Conservation (phyloP, 441 rosid genomes). For the Adansonia gregorii region DNA sequence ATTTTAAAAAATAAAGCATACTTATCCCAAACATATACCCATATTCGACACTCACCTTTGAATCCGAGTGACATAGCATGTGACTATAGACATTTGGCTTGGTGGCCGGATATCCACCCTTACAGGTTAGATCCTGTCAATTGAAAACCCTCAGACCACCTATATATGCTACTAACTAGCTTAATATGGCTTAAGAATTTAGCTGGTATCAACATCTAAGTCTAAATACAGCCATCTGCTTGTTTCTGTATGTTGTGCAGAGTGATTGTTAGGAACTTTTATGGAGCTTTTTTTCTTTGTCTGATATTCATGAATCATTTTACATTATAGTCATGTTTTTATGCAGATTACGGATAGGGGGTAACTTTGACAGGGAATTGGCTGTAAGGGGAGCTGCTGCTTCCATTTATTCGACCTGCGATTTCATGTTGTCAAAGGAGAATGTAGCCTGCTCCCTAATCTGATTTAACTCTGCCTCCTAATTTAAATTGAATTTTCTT, state of each 20-base stretch:
- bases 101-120: background rate
- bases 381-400: conserved; percentile 96
- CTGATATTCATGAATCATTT: conserved; percentile 3
- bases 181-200: background rate
- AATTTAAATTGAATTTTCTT: conserved; percentile 31
- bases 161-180: background rate
- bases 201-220: background rate
- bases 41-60: too few relatives aligned
- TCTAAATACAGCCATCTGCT: background rate
- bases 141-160: background rate
- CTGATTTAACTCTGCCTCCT: conserved; percentile 16
- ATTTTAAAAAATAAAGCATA: too few relatives aligned
- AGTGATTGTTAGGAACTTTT: background rate
- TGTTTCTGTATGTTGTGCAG: background rate
- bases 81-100: background rate
- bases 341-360: conserved; percentile 55
- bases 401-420: conserved; percentile 87
- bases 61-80: background rate
- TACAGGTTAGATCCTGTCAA: background rate
- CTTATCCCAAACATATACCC: too few relatives aligned
- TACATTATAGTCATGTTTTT: background rate
- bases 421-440: conserved; percentile 67
- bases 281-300: background rate
- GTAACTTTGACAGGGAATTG: conserved; percentile 54
- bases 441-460: conserved; percentile 57